Base-by-base conservation (phyloP, 2,329 filamentous ascomycete genomes). In the Colletotrichum sp. region DNA sequence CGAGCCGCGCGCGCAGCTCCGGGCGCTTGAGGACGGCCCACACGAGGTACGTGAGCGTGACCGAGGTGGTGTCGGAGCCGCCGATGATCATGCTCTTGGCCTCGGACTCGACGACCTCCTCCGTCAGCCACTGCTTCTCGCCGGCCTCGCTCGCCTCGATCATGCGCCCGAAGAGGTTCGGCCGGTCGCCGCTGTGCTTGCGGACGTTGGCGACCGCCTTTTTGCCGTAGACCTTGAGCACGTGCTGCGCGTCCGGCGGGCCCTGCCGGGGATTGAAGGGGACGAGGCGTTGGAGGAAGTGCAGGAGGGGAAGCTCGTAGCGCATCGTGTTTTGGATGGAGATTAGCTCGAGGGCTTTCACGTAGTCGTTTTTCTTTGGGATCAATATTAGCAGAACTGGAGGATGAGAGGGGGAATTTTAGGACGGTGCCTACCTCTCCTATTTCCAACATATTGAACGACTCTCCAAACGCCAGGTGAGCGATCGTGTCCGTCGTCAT, bases 401-500 rank as follows among this genome's bases (percentile, higher is more conserved):
- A 39, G 16, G 32, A 34, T 34, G 26, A 32, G 15, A 16, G 7
- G 6, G 57, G 28, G 26, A 6, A 18, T 5, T 34, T 13, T 0
- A 6, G 16, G n/a, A 34, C 15, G 4, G 8, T 16, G 15, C 18
- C 3, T 16, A 71, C 72, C 67, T 76, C 64, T 7, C 69, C 73
- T 1, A 72, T 3, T 70, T 92, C 89, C 7, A 92, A 80, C 84
- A 88, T 89, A 0, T 82, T 81, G 76, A 92, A 91, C 1, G 89
- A 89, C 30, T 91, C 86, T 0, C 90, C 90, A 80, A 92, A 92
- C 4, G 83, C 87, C 15, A 92, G 80, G 63, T 90, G 85, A 0
- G 87, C 88, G 59, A 91, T 89, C 1, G 90, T 82, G 78, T 92
- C 90, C 0, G 89, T 90, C 0, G 89, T 82, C 84, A 91, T 87